These are phyloP conservation scores for Colletotrichum simmondsii DNA, from an alignment of 2,329 filamentous ascomycete species.

Conservation along the genomic window DNA sequence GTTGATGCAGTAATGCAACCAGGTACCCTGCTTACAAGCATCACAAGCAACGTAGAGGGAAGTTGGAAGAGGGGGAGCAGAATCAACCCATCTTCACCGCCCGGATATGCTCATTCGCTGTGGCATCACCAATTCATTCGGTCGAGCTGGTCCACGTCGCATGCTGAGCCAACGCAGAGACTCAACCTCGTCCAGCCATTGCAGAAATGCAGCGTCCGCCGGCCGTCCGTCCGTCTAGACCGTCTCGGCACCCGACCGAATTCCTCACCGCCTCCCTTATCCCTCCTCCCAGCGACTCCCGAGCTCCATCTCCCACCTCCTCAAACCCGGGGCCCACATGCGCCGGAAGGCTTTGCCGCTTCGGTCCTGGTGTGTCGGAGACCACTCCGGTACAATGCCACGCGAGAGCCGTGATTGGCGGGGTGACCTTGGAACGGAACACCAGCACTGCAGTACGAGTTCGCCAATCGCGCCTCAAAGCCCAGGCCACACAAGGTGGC, in stretches of 20 bases:
- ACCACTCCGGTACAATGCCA: constrained; percentile 13
- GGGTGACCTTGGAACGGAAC: constrained; percentile 4
- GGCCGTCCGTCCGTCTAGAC: constrained; percentile 3
- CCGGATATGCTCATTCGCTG: not conserved
- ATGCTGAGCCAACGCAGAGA: constrained; percentile 20
- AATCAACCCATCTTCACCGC: constrained; percentile 6
- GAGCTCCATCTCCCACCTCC: constrained; percentile 8
- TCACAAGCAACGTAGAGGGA: not conserved
- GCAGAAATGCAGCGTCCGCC: not conserved
- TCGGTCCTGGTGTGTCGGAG: constrained; percentile 32
- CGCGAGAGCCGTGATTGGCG: constrained; percentile 21
- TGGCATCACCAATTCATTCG: not conserved
- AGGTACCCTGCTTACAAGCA: not conserved
- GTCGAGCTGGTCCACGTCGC: not conserved
- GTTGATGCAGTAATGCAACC: not conserved
- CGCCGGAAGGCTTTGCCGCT: constrained; percentile 25
- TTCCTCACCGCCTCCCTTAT: constrained; percentile 28
- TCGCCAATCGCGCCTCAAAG: constrained; percentile 20
- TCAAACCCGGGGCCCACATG: constrained; percentile 10
- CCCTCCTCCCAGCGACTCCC: constrained; percentile 10
- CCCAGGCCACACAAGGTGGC: constrained; percentile 13
- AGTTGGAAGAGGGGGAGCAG: not conserved
- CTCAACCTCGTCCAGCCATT: constrained; percentile 2
- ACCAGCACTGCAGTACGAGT: constrained; percentile 11
- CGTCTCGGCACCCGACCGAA: constrained; percentile 19